A percentile compares a stretch with the other conserved stretches of the same genome.
Evolutionary conservation across 164 flowering plant species (phyloP).

Genomic region (Sedum album): DNA sequence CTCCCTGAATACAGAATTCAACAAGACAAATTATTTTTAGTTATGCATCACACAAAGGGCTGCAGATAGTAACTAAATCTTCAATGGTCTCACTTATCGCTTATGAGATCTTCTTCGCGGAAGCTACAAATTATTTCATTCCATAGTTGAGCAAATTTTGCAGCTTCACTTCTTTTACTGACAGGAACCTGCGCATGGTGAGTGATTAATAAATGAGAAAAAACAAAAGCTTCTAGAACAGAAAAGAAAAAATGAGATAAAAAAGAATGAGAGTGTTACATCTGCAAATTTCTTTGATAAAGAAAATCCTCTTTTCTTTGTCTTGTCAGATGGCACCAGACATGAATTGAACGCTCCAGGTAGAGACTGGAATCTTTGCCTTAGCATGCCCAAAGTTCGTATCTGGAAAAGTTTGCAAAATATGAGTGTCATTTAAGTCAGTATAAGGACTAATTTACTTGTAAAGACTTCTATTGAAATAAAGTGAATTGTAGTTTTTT

Average conservation of each 20-base stretch:
- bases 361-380: conserved; percentile 68
- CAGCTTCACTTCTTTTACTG: conserved; percentile 91
- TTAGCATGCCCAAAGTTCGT: conserved; percentile 81
- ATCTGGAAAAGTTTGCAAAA: conserved; percentile 32
- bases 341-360: conserved; percentile 62
- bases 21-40: conserved; percentile 12
- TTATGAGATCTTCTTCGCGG: conserved; percentile 93
- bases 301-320: conserved; percentile 55
- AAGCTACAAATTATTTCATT: conserved; percentile 87
- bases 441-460: no score
- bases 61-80: background rate
- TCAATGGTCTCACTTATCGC: conserved; percentile 70
- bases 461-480: no score
- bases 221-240: background rate
- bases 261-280: conserved; percentile 35
- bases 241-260: no score
- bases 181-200: conserved; percentile 43
- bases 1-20: conserved; percentile 51
- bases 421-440: background rate
- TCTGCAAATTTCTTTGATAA: conserved; percentile 66
- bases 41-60: conserved; percentile 5
- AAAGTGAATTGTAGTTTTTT: no score
- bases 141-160: conserved; percentile 96
- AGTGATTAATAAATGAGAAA: background rate
- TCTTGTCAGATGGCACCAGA: conserved; percentile 67